A percentile compares a stretch with the other conserved stretches of the same genome.
phyloP scores from a whole-genome alignment of 805 yeast genomes.

The Pichia nanzhaoensis region DNA sequence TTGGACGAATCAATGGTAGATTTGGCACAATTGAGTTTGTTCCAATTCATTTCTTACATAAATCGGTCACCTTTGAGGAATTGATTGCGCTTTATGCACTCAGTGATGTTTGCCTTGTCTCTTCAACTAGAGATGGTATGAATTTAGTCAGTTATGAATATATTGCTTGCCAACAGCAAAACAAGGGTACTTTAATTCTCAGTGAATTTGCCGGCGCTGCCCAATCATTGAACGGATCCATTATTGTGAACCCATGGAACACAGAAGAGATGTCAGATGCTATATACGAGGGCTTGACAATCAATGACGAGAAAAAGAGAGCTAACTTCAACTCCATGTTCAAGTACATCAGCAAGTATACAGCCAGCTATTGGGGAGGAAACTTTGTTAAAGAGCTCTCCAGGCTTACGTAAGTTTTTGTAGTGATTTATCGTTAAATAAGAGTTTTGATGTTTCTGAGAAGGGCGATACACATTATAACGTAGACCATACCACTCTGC shows the following conservation, averaged over 20 bases:
- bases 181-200: constrained; percentile 78
- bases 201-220: constrained; percentile 99
- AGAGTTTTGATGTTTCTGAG: not conserved
- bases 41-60: constrained; percentile 95
- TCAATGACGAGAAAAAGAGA: constrained; percentile 72
- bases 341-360: constrained; percentile 83
- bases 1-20: constrained; percentile 92
- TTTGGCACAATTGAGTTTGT: constrained; percentile 97
- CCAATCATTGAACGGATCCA: constrained; percentile 88
- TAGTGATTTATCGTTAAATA: not conserved
- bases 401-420: not conserved
- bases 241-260: constrained; percentile 97
- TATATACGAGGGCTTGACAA: constrained; percentile 76
- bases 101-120: constrained; percentile 86
- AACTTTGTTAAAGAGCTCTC: constrained; percentile 80
- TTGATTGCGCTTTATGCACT: constrained; percentile 79
- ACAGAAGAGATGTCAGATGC: constrained; percentile 88
- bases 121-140: constrained; percentile 98
- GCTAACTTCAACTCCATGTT: constrained; percentile 80
- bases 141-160: constrained; percentile 93
- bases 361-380: constrained; percentile 97
- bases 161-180: constrained; percentile 83
- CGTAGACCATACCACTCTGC: too few relatives aligned
- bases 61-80: constrained; percentile 84
- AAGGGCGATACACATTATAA: too few relatives aligned